Evolutionary conservation across 2,329 filamentous ascomycete genomes (phyloP), one percentile per base, ranked within the genome.

Genomic region (Scedosporium aurantiacum): DNA sequence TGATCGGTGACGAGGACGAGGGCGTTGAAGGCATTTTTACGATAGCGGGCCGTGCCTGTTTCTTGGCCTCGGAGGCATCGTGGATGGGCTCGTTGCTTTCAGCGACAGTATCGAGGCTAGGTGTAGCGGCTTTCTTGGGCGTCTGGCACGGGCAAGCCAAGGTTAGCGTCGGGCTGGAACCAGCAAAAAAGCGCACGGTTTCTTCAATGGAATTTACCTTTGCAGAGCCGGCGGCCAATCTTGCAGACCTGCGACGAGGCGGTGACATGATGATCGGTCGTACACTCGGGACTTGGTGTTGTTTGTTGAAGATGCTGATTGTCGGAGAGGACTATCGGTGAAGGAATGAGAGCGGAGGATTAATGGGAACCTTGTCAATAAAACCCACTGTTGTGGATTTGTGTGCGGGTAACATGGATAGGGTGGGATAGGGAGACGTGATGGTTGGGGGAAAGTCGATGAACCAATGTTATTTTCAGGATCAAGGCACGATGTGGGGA

Each of bases 1-100:
- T 88, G 66, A 88, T 76, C 5, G 85, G 81, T 3, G 85, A 84
- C 14, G 80, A 82, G 45, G 83, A 83, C 47, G 79, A 80, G 4
- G 91, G 91, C 1, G 89, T 87, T 3, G 76, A 75, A 57, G 67
- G 67, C 43, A 64, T 63, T 8, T 70, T 52, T 10, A 41, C 28
- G 59, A 54, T 23, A 61, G 75, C 67, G 5, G 76, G 66, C 21
- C 67, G 72, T 66, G 58, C 16, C 10, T 25, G 43, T 27, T 67
- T 64, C 7, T 74, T 70, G 27, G 74, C 75, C 21, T 75, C 74
- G 63, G 70, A 68, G 59, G 68, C 66, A 18, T 69, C 65, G 67
- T 73, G 65, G 57, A 68, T 63, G 62, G 67, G 27, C 61, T 80
- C 78, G 61, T 75, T 70, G 59, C 70, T 69, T 65, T 84, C 81